These are phyloP conservation scores for Russula sp. DNA, from an alignment of 768 basidiomycete species.

Conservation along the genomic window DNA sequence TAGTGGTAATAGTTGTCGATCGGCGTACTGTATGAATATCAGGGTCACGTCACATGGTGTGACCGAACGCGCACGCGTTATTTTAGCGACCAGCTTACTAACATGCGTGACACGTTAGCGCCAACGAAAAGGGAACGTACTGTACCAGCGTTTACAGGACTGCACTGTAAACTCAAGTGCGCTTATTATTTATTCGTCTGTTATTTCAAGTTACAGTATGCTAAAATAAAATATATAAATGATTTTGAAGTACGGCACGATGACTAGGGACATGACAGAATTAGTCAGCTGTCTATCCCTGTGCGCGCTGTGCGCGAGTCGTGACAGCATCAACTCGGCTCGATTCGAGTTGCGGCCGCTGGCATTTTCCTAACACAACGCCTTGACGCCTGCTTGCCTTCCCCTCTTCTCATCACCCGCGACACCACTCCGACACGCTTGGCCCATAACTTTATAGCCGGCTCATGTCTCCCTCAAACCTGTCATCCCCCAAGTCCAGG, in stretches of 20 bases:
- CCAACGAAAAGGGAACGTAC: no score
- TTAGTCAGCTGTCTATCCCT: no score
- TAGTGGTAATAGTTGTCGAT: background rate
- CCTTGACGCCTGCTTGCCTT: constrained; percentile 11
- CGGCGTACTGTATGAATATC: no score
- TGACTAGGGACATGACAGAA: no score
- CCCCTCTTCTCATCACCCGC: constrained; percentile 15
- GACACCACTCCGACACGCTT: constrained; percentile 4
- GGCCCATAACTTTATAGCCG: constrained; percentile 2
- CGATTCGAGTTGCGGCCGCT: constrained; percentile 8
- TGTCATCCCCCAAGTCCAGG: constrained; percentile 20
- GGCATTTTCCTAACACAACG: background rate
- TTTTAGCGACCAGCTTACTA: background rate
- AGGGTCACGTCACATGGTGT: constrained; percentile 19
- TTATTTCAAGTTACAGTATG: no score
- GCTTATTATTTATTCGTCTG: no score
- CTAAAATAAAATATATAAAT: no score
- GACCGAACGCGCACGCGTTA: constrained; percentile 7
- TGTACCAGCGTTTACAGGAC: no score
- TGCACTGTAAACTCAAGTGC: no score
- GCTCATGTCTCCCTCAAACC: constrained; percentile 15
- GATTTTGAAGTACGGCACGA: no score
- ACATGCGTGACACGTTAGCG: background rate
- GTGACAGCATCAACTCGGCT: background rate
- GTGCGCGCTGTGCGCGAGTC: no score